Conservation (phyloP, 2,329 filamentous ascomycete species). For the Sarocladiaceae sp. region DNA sequence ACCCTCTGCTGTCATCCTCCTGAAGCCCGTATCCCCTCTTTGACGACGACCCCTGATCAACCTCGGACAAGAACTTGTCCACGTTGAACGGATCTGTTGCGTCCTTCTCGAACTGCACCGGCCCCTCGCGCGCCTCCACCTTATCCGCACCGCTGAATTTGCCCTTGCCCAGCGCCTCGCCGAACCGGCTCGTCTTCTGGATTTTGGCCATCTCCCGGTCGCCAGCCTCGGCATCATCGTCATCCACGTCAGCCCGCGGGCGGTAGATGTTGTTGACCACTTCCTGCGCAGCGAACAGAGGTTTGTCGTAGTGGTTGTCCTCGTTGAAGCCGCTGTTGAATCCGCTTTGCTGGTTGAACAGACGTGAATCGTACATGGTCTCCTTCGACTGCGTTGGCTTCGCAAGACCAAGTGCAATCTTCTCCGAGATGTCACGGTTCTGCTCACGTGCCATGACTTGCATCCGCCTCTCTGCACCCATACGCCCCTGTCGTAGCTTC, state of each 20-base stretch:
- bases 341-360: slow-evolving; percentile 91
- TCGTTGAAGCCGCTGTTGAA: slow-evolving; percentile 94
- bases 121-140: slow-evolving; percentile 80
- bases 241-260: slow-evolving; percentile 66
- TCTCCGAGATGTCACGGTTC: slow-evolving; percentile 94
- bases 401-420: slow-evolving; percentile 87
- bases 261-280: slow-evolving; percentile 92
- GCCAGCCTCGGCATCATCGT: slow-evolving; percentile 72
- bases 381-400: slow-evolving; percentile 91
- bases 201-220: slow-evolving; percentile 84
- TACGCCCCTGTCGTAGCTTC: slow-evolving; percentile 85
- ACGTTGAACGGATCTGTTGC: slow-evolving; percentile 83
- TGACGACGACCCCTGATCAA: slow-evolving; percentile 50
- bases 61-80: slow-evolving; percentile 86
- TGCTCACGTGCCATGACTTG: slow-evolving; percentile 94
- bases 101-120: slow-evolving; percentile 95
- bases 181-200: slow-evolving; percentile 75
- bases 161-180: slow-evolving; percentile 78
- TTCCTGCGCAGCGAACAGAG: slow-evolving; percentile 91
- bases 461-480: slow-evolving; percentile 87
- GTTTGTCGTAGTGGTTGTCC: slow-evolving; percentile 96
- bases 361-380: slow-evolving; percentile 91
- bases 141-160: slow-evolving; percentile 86
- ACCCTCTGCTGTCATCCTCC: slow-evolving; percentile 48
- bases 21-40: slow-evolving; percentile 75